A percentile compares a stretch with the other conserved stretches of the same genome.
phyloP scores from a whole-genome alignment of 805 yeast species.

The Diddensiella caesifluorescens region DNA sequence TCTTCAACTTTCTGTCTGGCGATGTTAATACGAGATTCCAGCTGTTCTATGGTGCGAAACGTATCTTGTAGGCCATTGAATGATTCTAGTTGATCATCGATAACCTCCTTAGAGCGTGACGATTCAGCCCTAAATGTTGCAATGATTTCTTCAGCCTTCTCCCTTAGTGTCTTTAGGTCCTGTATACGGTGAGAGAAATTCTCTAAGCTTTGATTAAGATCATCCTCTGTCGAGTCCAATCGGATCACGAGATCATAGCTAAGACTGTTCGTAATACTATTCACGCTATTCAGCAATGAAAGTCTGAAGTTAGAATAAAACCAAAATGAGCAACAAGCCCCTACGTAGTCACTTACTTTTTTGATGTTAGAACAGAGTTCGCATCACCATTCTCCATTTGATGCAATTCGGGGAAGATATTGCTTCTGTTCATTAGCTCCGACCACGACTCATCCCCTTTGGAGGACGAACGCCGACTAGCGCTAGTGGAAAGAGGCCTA shows the following conservation, averaged over 20 bases:
- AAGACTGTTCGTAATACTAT: conserved; percentile 15
- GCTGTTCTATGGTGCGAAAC: conserved; percentile 18
- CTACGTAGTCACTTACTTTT: too few relatives aligned
- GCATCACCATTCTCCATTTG: too few relatives aligned
- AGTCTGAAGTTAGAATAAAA: too few relatives aligned
- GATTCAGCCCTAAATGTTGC: conserved; percentile 21
- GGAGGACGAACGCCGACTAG: too few relatives aligned
- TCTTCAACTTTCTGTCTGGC: conserved; percentile 23
- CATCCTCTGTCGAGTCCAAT: conserved; percentile 13
- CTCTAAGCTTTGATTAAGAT: conserved; percentile 16
- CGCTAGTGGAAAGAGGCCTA: not conserved
- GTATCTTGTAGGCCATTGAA: conserved; percentile 25
- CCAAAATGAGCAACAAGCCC: too few relatives aligned
- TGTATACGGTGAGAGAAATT: conserved; percentile 24
- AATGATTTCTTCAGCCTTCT: conserved; percentile 18
- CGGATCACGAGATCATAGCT: conserved; percentile 17
- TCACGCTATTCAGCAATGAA: conserved; percentile 15
- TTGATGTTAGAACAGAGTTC: too few relatives aligned
- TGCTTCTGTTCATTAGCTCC: too few relatives aligned
- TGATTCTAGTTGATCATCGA: conserved; percentile 22
- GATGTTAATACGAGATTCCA: conserved; percentile 23
- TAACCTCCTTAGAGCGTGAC: conserved; percentile 14
- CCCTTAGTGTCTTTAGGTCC: conserved; percentile 23
- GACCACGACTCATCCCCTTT: too few relatives aligned
- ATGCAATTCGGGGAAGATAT: too few relatives aligned